Base-by-base conservation (phyloP, 768 basidiomycete species). In the Boletus reticulatus region DNA sequence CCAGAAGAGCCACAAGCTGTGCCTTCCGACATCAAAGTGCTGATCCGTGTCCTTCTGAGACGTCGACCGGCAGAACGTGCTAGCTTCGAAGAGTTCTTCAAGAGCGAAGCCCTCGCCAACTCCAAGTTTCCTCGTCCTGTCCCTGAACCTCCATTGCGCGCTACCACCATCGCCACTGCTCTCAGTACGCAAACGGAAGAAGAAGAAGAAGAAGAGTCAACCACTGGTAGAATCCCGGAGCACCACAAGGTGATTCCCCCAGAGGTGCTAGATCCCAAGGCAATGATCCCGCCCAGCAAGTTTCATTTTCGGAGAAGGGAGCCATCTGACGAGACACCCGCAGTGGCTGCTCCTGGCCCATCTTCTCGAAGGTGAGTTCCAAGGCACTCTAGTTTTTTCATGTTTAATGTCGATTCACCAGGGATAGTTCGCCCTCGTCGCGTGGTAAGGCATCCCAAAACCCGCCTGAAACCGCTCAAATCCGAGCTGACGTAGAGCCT, bases 21-120 rank as follows among this genome's bases (percentile, higher is more conserved):
- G 9, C 83, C 94, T 3, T 65, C 71, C 9, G 96, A 97, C 64
- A 80, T 99, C 70, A 98, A 99, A 74, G 80, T 80, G 32, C 85
- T 98, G 49, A 92, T 98, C 32, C 81, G 93, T 17, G 69, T 76
- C n/a, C 75, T 99, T 46, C 76, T 99, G 47, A 92, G 88, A 71
- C 84, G 92, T 29, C 83, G 86, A 39, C 94, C 97, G 0, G 80
- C 78, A 0, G 91, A 97, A 67, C 80, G 96, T 3, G 88, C 92
- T 22, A 86, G 80, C 53, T 99, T 95, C 57, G 91, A 95, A 13
- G 92, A 94, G 41, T 98, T 97, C 74, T 99, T 99, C 69, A 78
- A 80, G 49, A 92, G 89, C 60, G 80, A 79, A 32, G 94, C 88
- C 36, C 76, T 89, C 61, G 85, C 80, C 27, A 89, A 87, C 67